Base-by-base conservation (phyloP, 2,329 filamentous ascomycete genomes). In the Colletotrichum shisoi region DNA sequence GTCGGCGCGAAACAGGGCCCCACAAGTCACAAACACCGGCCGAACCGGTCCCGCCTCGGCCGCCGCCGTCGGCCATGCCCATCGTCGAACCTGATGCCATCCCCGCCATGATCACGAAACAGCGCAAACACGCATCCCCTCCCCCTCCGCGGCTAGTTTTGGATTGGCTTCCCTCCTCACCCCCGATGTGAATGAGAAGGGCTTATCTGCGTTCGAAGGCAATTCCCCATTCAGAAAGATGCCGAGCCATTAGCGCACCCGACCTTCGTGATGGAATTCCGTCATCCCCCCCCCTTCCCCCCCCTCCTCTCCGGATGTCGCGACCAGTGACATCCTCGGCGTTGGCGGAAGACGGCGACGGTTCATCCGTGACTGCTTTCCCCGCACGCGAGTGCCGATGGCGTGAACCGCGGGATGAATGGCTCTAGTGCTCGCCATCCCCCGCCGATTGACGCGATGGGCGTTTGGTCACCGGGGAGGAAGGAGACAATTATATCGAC, bases 11-110 rank as follows among this genome's bases (percentile, higher is more conserved):
- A 24, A 27, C 6, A 11, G 5, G 45, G 24, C 45, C 1, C 19
- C 19, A 2, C 24, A 24, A 8, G 27, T 21, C 17, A 24, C 9
- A 12, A 3, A 44, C 39, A 31, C 8, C 9, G 13, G 57, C 49
- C 57, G 42, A 62, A 62, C 17, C 57, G 49, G 57, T 63, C n/a
- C 48, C 69, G 71, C 57, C 72, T 74, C 8, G 24, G 13, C 1
- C 2, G 12, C 31, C 13, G 12, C 31, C 13, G 40, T 61, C 48
- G 62, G 49, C 37, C 31, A 44, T 27, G n/a, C 61, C 3, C 24
- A 11, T 12, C 24, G 24, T 27, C 24, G 24, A 27, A 27, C 4
- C 21, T 64, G 62, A 61, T 61, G 57, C 62, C 39, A 61, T 61
- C 31, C 48, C 15, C 19, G 5, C 27, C 40, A 2, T 11, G 31